Conservation (phyloP, 768 basidiomycete species). For the Ramaria sp. region DNA sequence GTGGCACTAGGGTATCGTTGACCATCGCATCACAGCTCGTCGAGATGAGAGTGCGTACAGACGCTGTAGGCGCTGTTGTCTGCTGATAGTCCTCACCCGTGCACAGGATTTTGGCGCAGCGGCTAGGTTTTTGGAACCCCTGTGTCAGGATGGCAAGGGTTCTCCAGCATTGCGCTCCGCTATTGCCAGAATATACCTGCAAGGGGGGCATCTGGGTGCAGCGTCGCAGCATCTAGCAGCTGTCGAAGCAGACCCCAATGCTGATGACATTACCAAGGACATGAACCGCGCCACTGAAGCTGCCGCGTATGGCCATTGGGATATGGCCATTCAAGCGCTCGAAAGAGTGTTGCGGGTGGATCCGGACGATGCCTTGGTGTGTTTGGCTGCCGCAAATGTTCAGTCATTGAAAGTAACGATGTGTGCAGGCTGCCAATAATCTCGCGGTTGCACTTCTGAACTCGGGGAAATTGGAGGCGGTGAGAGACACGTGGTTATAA, state of each 20-base stretch:
- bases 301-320: conserved; percentile 64
- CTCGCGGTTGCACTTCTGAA: conserved; percentile 60
- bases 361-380: conserved; percentile 48
- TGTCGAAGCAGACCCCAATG: conserved; percentile 34
- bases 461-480: conserved; percentile 67
- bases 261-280: conserved; percentile 32
- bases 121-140: conserved; percentile 52
- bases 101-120: conserved; percentile 64
- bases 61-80: neutral
- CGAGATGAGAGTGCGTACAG: conserved; percentile 62
- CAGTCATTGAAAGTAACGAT: neutral
- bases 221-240: conserved; percentile 50
- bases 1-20: conserved; percentile 61
- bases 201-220: conserved; percentile 51
- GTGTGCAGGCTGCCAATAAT: conserved; percentile 59
- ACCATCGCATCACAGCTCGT: conserved; percentile 75
- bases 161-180: conserved; percentile 56
- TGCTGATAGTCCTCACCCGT: neutral
- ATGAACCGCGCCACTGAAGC: conserved; percentile 64
- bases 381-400: conserved; percentile 12
- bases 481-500: conserved; percentile 13
- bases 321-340: conserved; percentile 35
- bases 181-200: conserved; percentile 64
- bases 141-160: conserved; percentile 31
- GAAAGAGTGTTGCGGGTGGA: conserved; percentile 36